Evolutionary conservation across 345 rosid species (phyloP).

Genomic region (Lagerstroemia speciosa): DNA sequence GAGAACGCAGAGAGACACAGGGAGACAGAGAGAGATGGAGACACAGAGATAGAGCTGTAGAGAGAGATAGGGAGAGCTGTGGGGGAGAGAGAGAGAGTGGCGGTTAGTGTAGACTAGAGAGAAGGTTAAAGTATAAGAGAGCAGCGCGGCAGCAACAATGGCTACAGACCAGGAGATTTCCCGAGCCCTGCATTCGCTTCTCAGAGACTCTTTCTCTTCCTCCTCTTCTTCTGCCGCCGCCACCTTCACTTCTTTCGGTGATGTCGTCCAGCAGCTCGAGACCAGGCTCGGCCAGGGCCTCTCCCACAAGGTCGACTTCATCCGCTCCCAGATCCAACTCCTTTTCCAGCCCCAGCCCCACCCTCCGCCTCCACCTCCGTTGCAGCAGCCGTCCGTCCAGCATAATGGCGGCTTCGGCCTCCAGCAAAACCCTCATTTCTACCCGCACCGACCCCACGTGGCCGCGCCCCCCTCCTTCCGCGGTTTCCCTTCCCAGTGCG

Average conservation of each 20-base stretch:
- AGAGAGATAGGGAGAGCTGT: not conserved
- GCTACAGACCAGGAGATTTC: conserved; percentile 6
- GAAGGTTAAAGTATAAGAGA: conserved; percentile 8
- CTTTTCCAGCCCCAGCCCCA: conserved; percentile 34
- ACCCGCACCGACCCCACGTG: conserved; percentile 22
- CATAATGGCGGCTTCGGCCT: conserved; percentile 6
- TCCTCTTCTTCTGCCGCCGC: conserved; percentile 42
- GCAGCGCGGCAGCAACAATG: conserved; percentile 4
- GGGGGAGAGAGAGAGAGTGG: not conserved
- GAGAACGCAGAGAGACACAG: conserved; percentile 2
- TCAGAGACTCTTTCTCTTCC: conserved; percentile 40
- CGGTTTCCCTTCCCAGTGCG: not conserved
- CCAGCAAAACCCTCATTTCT: conserved; percentile 13
- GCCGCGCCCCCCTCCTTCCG: not conserved
- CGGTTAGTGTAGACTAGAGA: conserved; percentile 8
- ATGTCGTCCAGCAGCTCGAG: conserved; percentile 75
- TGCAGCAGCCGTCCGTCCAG: conserved; percentile 9
- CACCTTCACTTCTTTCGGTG: conserved; percentile 55
- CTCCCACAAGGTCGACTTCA: conserved; percentile 71
- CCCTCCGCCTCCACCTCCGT: conserved; percentile 10
- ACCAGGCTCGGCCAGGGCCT: conserved; percentile 76
- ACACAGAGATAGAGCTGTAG: not conserved
- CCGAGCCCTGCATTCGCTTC: conserved; percentile 18
- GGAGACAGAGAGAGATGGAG: conserved; percentile 10
- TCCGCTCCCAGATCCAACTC: conserved; percentile 67